Conservation (phyloP, 1,284 basidiomycete genomes). For the Ustilago xerochloae region DNA sequence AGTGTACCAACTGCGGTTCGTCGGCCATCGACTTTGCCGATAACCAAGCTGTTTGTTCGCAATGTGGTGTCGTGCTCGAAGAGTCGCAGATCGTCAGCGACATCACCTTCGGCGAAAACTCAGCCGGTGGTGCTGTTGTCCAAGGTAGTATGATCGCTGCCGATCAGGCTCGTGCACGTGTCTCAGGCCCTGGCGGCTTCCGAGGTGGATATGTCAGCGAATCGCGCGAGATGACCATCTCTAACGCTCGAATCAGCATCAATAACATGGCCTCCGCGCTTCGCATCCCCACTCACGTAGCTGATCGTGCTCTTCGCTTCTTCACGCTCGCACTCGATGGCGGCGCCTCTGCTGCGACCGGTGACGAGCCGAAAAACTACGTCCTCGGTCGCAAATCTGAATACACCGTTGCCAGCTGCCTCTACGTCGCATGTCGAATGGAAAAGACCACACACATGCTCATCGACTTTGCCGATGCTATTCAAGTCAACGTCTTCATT, state of each 20-base stretch:
- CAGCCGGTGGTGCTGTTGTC: conserved; percentile 90
- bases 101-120: conserved; percentile 92
- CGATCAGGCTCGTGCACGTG: conserved; percentile 76
- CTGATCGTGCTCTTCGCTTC: conserved; percentile 83
- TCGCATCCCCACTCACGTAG: conserved; percentile 81
- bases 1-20: conserved; percentile 62
- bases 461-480: conserved; percentile 82
- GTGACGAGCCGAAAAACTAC: conserved; percentile 63
- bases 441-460: conserved; percentile 94
- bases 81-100: conserved; percentile 94
- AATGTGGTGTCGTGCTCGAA: conserved; percentile 77
- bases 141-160: conserved; percentile 94
- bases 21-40: conserved; percentile 58
- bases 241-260: conserved; percentile 85
- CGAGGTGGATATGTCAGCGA: conserved; percentile 64
- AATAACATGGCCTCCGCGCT: conserved; percentile 82
- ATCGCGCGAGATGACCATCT: conserved; percentile 83
- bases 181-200: conserved; percentile 62
- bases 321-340: conserved; percentile 94
- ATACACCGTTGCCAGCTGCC: conserved; percentile 93
- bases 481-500: conserved; percentile 90
- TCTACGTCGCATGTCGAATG: conserved; percentile 92
- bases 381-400: conserved; percentile 81
- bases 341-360: conserved; percentile 59
- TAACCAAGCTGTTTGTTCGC: conserved; percentile 60